Conservation (phyloP, 108 stramenopile genomes). For the Chaetoceros muelleri region DNA sequence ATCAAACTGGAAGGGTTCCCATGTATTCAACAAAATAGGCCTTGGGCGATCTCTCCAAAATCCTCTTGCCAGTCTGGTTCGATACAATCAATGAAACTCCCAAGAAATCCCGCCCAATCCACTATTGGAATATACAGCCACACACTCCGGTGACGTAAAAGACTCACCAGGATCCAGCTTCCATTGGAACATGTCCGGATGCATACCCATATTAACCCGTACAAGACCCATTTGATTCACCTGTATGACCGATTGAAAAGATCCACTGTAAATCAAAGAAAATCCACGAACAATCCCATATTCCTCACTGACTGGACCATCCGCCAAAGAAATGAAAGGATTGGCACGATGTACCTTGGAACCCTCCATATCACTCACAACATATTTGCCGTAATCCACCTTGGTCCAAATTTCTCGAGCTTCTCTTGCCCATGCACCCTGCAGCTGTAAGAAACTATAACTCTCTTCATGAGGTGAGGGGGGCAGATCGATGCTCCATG, state of each 20-base stretch:
- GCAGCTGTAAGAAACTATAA: neutral
- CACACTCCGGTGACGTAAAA: neutral
- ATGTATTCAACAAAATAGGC: neutral
- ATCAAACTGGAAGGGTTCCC: neutral
- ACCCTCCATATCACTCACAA: neutral
- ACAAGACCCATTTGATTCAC: neutral
- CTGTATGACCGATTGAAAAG: neutral
- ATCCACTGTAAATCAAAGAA: neutral
- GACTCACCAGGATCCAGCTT: neutral
- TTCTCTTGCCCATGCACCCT: neutral
- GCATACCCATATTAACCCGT: neutral
- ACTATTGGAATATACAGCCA: neutral
- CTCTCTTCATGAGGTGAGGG: neutral
- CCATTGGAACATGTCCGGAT: neutral
- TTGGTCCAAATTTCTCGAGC: neutral
- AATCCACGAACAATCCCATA: neutral
- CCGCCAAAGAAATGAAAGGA: neutral
- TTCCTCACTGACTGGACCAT: neutral
- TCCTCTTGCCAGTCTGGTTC: neutral
- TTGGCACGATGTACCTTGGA: neutral
- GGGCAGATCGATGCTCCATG: neutral
- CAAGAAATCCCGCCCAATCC: neutral
- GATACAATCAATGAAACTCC: neutral
- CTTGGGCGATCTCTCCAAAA: neutral
- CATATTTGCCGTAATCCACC: neutral